phyloP scores from a whole-genome alignment of 2,329 filamentous ascomycete species.

The Talaromyces sp. region DNA sequence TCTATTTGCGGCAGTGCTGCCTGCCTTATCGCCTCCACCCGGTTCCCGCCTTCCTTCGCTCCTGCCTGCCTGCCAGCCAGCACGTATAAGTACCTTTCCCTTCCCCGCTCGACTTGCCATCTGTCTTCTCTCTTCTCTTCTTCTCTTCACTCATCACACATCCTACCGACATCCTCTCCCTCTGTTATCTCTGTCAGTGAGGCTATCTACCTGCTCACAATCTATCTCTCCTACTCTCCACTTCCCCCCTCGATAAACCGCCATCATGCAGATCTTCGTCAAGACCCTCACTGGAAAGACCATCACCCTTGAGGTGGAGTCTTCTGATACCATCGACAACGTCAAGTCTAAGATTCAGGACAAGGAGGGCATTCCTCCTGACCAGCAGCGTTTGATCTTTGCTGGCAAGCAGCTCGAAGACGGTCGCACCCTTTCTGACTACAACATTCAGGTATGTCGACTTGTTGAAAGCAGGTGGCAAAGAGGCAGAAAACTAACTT shows the following conservation, averaged over 20 bases:
- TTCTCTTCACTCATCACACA: background rate
- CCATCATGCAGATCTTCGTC: constrained; percentile 91
- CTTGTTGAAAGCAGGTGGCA: background rate
- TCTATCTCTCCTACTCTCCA: constrained; percentile 16
- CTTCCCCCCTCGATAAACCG: constrained; percentile 4
- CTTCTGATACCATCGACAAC: constrained; percentile 52
- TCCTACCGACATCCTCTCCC: constrained; percentile 19
- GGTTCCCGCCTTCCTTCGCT: constrained; percentile 24
- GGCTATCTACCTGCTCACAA: background rate
- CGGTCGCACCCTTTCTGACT: constrained; percentile 55
- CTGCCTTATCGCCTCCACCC: constrained; percentile 22
- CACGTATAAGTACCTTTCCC: constrained; percentile 28
- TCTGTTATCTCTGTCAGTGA: constrained; percentile 1
- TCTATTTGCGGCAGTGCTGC: constrained; percentile 15
- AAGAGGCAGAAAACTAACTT: constrained; percentile 1
- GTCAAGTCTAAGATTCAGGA: constrained; percentile 61
- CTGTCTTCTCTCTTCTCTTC: background rate
- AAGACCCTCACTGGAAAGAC: constrained; percentile 75
- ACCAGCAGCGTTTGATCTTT: constrained; percentile 60
- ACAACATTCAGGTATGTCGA: constrained; percentile 48
- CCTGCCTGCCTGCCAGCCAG: constrained; percentile 32
- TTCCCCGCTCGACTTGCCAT: constrained; percentile 26
- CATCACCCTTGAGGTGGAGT: constrained; percentile 53
- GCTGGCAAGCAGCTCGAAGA: constrained; percentile 60
- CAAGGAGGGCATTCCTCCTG: constrained; percentile 60